Evolutionary conservation across 2,329 filamentous ascomycete genomes (phyloP).

Genomic region (Trichoderma sp.): DNA sequence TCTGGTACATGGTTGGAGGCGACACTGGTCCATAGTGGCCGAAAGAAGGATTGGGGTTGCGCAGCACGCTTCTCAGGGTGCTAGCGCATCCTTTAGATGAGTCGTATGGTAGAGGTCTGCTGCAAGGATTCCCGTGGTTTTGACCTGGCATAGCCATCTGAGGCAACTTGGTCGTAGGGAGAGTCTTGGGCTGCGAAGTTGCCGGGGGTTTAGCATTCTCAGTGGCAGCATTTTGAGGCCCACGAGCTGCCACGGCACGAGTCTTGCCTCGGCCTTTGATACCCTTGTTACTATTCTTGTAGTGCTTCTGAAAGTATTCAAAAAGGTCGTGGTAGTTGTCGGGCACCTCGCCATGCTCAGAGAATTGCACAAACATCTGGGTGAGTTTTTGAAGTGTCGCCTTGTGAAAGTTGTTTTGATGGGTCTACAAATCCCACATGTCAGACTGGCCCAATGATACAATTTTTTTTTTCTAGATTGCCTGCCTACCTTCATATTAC

Average conservation of each 20-base stretch:
- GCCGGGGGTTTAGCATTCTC: slow-evolving; percentile 21
- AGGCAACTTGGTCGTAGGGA: slow-evolving; percentile 24
- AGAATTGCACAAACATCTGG: slow-evolving; percentile 63
- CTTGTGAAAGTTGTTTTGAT: slow-evolving; percentile 91
- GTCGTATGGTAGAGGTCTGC: slow-evolving; percentile 33
- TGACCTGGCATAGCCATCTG: slow-evolving; percentile 30
- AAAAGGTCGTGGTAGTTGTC: slow-evolving; percentile 71
- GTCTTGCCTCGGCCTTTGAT: slow-evolving; percentile 95
- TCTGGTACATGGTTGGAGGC: slow-evolving; percentile 42
- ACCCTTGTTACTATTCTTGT: slow-evolving; percentile 97
- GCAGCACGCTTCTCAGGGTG: slow-evolving; percentile 29
- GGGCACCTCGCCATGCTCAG: slow-evolving; percentile 54
- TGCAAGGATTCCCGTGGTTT: slow-evolving; percentile 31
- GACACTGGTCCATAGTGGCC: slow-evolving; percentile 46
- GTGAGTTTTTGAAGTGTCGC: slow-evolving; percentile 69
- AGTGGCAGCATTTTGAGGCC: slow-evolving; percentile 28
- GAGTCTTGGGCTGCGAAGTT: slow-evolving; percentile 19
- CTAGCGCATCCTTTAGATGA: slow-evolving; percentile 30
- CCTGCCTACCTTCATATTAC: slow-evolving; percentile 78
- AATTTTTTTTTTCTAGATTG: slow-evolving; percentile 43
- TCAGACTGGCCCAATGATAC: not conserved
- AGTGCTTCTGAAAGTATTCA: slow-evolving; percentile 81
- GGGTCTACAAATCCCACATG: slow-evolving; percentile 52
- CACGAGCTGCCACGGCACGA: slow-evolving; percentile 54
- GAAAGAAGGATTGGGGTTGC: slow-evolving; percentile 36